Conservation (phyloP, 1,139 yeast genomes). For the Zygotorulaspora mrakii region DNA sequence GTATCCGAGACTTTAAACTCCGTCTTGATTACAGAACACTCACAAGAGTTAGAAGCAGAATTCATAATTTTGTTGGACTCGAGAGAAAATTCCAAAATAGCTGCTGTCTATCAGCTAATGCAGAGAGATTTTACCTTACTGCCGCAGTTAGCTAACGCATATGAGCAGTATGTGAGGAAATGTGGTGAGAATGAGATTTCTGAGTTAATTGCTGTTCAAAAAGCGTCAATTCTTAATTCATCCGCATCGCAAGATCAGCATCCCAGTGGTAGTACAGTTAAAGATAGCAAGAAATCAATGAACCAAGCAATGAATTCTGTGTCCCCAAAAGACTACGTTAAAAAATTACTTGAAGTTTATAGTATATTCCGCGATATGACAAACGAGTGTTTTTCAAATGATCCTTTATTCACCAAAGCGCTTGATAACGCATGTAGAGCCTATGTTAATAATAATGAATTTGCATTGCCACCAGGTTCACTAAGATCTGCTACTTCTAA, state of each 20-base stretch:
- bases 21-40: slow-evolving; percentile 75
- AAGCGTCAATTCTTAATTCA: slow-evolving; percentile 20
- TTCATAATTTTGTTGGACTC: slow-evolving; percentile 70
- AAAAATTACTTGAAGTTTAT: slow-evolving; percentile 69
- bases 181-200: slow-evolving; percentile 33
- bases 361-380: slow-evolving; percentile 45
- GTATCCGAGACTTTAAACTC: slow-evolving; percentile 71
- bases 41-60: slow-evolving; percentile 71
- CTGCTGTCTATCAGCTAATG: slow-evolving; percentile 72
- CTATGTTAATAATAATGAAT: slow-evolving; percentile 76
- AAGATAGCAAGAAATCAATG: slow-evolving; percentile 16
- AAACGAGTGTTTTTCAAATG: slow-evolving; percentile 71
- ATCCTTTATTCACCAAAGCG: slow-evolving; percentile 79
- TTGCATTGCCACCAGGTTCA: slow-evolving; percentile 63
- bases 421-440: slow-evolving; percentile 84
- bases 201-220: slow-evolving; percentile 26
- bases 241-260: slow-evolving; percentile 16
- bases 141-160: slow-evolving; percentile 64
- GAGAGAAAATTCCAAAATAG: slow-evolving; percentile 71
- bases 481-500: slow-evolving; percentile 50
- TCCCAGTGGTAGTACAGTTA: slow-evolving; percentile 19
- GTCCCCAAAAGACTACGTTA: slow-evolving; percentile 71
- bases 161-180: slow-evolving; percentile 68
- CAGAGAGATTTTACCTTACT: slow-evolving; percentile 52
- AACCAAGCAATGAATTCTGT: slow-evolving; percentile 19